Percentiles rank a stretch among this genome's conserved stretches.
phyloP scores from a whole-genome alignment of 2,329 filamentous ascomycete genomes.

The Neocatenulostroma microsporum region DNA sequence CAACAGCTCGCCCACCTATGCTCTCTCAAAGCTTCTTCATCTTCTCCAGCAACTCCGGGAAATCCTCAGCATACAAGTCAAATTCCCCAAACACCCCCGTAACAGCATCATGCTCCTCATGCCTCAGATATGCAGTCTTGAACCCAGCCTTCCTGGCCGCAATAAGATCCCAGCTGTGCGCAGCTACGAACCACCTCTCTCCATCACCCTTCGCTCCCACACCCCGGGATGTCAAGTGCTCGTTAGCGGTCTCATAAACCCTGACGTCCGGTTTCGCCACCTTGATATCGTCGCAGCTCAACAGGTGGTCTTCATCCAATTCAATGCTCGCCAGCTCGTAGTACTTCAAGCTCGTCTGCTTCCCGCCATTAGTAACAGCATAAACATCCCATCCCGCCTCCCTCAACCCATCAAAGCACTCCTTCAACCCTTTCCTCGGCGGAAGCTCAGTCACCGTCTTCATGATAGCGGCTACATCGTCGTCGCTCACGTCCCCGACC shows the following conservation, averaged over 20 bases:
- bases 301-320: slow-evolving; percentile 21
- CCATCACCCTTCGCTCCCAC: slow-evolving; percentile 17
- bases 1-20: no score
- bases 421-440: slow-evolving; percentile 20
- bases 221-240: slow-evolving; percentile 16
- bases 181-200: slow-evolving; percentile 25
- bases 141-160: slow-evolving; percentile 26
- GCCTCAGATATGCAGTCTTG: slow-evolving; percentile 24
- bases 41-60: slow-evolving; percentile 24
- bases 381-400: slow-evolving; percentile 25
- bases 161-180: slow-evolving; percentile 25
- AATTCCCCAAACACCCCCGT: slow-evolving; percentile 25
- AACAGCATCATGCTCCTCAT: slow-evolving; percentile 25
- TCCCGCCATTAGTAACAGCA: slow-evolving; percentile 25
- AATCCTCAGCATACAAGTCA: slow-evolving; percentile 22
- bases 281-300: slow-evolving; percentile 24
- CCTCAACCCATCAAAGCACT: slow-evolving; percentile 22
- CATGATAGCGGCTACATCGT: slow-evolving; percentile 24
- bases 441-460: slow-evolving; percentile 14
- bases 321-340: slow-evolving; percentile 22
- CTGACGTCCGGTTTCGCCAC: slow-evolving; percentile 24
- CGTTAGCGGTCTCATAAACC: slow-evolving; percentile 22
- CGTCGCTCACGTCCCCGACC: slow-evolving; percentile 14
- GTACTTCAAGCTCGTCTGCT: slow-evolving; percentile 23
- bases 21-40: slow-evolving; percentile 16